Percentiles rank a stretch among this genome's conserved stretches.
These are phyloP conservation scores for Trebouxia sp. DNA, from an alignment of 139 green algal genomes.

Conservation along the genomic window DNA sequence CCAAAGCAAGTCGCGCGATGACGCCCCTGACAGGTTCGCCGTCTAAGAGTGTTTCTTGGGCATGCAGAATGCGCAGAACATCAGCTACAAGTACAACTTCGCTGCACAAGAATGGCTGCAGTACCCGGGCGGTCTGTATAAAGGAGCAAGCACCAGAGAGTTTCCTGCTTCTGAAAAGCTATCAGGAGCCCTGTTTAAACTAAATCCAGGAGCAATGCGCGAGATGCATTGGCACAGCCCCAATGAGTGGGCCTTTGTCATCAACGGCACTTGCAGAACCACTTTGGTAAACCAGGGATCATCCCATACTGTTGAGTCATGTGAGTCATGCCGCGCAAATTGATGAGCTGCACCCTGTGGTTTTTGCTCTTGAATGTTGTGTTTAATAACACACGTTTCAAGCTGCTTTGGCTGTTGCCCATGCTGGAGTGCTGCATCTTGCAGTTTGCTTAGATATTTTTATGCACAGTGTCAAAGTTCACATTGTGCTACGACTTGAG, in stretches of 20 bases:
- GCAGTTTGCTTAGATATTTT: too few relatives aligned
- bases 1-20: too few relatives aligned
- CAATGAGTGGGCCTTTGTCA: conserved; percentile 29
- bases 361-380: too few relatives aligned
- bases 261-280: conserved; percentile 31
- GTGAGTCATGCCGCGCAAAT: too few relatives aligned
- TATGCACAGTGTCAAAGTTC: too few relatives aligned
- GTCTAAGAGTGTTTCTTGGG: too few relatives aligned
- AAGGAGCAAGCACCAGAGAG: background rate
- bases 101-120: background rate
- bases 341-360: too few relatives aligned
- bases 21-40: too few relatives aligned
- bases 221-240: conserved; percentile 35
- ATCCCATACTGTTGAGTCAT: background rate
- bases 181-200: conserved; percentile 11
- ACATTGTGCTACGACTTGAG: too few relatives aligned
- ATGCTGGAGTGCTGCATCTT: too few relatives aligned
- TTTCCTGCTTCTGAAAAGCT: conserved; percentile 17
- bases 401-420: too few relatives aligned
- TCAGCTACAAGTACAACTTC: conserved; percentile 11
- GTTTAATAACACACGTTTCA: too few relatives aligned
- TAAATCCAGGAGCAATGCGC: conserved; percentile 23
- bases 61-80: conserved; percentile 12
- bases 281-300: conserved; percentile 22
- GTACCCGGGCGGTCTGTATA: conserved; percentile 19